Evolutionary conservation across 2,329 filamentous ascomycete species (phyloP), one percentile per base, ranked within the genome.

Genomic region (Phialophora macrospora): DNA sequence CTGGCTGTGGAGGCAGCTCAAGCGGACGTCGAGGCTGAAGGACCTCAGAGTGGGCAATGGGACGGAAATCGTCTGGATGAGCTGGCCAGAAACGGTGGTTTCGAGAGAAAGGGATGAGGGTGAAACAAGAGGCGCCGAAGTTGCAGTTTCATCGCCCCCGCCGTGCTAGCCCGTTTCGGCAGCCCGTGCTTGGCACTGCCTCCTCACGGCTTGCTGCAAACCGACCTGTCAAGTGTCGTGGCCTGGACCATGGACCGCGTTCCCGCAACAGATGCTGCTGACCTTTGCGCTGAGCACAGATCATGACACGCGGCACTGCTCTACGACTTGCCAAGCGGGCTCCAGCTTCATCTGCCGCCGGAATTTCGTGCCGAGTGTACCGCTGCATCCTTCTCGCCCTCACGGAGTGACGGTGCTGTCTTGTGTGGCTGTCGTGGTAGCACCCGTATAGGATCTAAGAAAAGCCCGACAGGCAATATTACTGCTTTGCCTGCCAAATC

Each of bases 101-200:
- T 41, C 32, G 60, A 20, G 57, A 58, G 46, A 64, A 63, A 62
- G 55, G 63, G 59, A 55, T 48, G 17, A 30, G 55, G 32, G 20
- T 69, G 67, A 69, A 69, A 69, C 67, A 44, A 44, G 38, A 63
- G 62, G 52, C 44, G 51, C 41, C 56, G 60, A 48, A 62, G 64
- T 67, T 61, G 58, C 51, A 63, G 52, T 60, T 63, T 63, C 49
- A 65, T 60, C 60, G n/a, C 38, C 38, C 38, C 38, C 38, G 38
- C 38, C 38, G 38, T 44, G 38, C 38, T 51, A 28, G 48, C 48
- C 48, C 48, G 20, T 51, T 51, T 22, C 9, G 20, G 48, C 8
- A 3, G 48, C 2, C 24, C 48, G 20, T 51, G 12, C 48, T 51
- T 51, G 48, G 48, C 48, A 51, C 24, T 26, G 48, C 48, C 48